These are phyloP conservation scores for Hibiscus trionum DNA, from an alignment of 345 rosid genomes.

Conservation along the genomic window DNA sequence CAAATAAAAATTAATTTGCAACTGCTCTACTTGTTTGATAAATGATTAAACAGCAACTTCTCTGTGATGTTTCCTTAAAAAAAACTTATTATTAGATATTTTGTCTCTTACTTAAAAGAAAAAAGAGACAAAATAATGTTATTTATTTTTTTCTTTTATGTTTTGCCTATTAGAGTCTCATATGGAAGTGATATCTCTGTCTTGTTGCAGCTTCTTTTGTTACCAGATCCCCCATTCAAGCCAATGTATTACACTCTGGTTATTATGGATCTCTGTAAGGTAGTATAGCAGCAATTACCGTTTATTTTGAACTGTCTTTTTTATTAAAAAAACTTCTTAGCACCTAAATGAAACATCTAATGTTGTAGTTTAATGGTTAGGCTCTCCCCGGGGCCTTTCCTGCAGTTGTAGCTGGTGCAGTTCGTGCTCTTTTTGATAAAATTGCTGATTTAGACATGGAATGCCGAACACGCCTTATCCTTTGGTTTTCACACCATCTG, in stretches of 20 bases:
- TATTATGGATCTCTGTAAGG: slow-evolving; percentile 99
- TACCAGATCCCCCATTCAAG: slow-evolving; percentile 96
- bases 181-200: slow-evolving; percentile 1
- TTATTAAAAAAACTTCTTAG: background rate
- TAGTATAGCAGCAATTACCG: slow-evolving; percentile 20
- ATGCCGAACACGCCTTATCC: slow-evolving; percentile 80
- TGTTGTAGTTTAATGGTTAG: slow-evolving; percentile 31
- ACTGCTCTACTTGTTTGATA: background rate
- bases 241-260: slow-evolving; percentile 85
- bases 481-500: slow-evolving; percentile 99
- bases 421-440: slow-evolving; percentile 93
- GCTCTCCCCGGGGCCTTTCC: slow-evolving; percentile 99
- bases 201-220: slow-evolving; percentile 68
- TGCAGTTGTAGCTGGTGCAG: slow-evolving; percentile 98
- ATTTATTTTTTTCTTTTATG: background rate
- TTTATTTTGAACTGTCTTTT: background rate
- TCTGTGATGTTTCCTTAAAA: background rate
- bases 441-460: slow-evolving; percentile 94
- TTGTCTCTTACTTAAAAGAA: too few species aligned
- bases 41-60: background rate
- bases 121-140: background rate
- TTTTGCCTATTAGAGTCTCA: background rate
- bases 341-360: slow-evolving; percentile 20
- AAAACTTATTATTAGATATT: too few species aligned
- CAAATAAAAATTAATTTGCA: background rate